Base-by-base conservation (phyloP, 306 rosid species). In the Lotus japonicus region DNA sequence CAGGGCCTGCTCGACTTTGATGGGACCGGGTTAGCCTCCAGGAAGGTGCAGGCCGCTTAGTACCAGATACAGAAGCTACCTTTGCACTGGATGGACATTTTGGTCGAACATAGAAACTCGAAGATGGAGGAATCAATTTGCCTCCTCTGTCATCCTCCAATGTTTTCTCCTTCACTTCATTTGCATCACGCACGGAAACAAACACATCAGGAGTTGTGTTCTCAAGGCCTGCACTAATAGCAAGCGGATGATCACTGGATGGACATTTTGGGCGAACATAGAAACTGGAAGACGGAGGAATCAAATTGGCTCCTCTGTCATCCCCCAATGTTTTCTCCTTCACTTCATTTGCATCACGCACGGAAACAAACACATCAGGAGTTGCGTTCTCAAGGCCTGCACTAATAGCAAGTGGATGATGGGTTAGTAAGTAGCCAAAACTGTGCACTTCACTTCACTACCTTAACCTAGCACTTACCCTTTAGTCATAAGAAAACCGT, bases 1-100 rank as follows among this genome's bases (percentile, higher is more conserved):
- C 99, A 56, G 69, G 58, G 45, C 97, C 90, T 45, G 54, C 81
- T 58, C 85, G 92, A 68, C 85, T 88, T 61, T 86, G 92, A 63
- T 72, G 84, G 13, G 95, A 64, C 58, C 96, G 78, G 35, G 99
- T 90, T 33, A 79, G 92, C 70, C 95, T 84, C 99, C 99, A 94
- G 14, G 71, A 65, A 64, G 96, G 75, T 50, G 99, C 95, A 35
- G 83, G 75, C 67, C 89, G 75, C 81, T 94, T 94, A 43, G 78
- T 74, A 61, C 88, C 86, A 3, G 85, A 79, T 35, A 74, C 60
- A 2, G 80, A 79, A 64, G 70, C 80, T 11, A 75, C 71, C 68
- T 83, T 92, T 44, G 57, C 36, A 23, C 66, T 66, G 48, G 81
- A 36, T 48, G 81, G 79, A 64, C 78, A 78, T 64, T 85, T 85